phyloP scores from a whole-genome alignment of 768 basidiomycete species.

The Thelephora ganbajun region DNA sequence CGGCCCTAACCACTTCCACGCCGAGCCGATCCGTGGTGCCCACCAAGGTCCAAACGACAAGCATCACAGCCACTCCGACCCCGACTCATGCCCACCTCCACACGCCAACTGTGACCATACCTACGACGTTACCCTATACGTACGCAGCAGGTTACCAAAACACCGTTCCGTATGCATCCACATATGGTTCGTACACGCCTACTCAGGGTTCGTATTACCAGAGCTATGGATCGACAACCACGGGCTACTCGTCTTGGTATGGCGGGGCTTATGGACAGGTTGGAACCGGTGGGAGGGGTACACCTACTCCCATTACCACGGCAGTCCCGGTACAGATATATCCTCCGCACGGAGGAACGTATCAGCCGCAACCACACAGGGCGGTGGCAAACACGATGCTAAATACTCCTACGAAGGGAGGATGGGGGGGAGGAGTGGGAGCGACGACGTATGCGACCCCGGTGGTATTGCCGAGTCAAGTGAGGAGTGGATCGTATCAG shows the following conservation, averaged over 20 bases:
- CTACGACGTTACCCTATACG: not conserved
- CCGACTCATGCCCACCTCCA: no score
- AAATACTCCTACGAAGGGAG: constrained; percentile 11
- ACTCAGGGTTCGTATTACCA: not conserved
- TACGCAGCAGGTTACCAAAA: not conserved
- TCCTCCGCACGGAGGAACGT: constrained; percentile 4
- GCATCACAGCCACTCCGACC: no score
- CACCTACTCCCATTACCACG: constrained; percentile 1
- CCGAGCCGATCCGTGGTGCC: not conserved
- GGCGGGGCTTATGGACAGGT: not conserved
- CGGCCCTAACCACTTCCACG: not conserved
- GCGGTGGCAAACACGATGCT: constrained; percentile 45
- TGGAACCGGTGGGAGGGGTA: not conserved
- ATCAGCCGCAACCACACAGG: constrained; percentile 20
- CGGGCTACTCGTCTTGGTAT: not conserved
- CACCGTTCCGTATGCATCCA: not conserved
- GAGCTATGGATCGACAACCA: not conserved
- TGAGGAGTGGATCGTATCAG: constrained; percentile 6
- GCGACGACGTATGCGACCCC: not conserved
- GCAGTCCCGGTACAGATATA: constrained; percentile 2
- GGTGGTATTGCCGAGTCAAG: not conserved
- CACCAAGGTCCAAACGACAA: not conserved
- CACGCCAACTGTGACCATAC: not conserved
- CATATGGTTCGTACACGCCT: not conserved
- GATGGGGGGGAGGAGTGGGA: constrained; percentile 16